These are phyloP conservation scores for Periconia macrospinosa DNA, from an alignment of 2,329 filamentous ascomycete genomes.

Conservation along the genomic window DNA sequence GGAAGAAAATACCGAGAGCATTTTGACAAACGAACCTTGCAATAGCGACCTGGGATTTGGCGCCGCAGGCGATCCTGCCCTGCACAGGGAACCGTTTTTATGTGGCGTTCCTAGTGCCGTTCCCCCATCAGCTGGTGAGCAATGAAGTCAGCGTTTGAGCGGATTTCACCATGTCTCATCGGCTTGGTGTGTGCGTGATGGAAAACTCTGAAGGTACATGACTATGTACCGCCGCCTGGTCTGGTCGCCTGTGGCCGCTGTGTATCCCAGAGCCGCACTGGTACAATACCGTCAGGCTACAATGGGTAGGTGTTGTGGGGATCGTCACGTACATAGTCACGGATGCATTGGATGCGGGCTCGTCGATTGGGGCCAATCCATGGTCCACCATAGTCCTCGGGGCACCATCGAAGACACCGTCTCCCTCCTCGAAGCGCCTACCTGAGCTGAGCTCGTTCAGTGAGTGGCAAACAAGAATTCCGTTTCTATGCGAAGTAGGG, in stretches of 20 bases:
- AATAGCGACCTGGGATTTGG: slow-evolving; percentile 7
- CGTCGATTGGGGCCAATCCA: background rate
- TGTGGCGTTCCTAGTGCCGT: background rate
- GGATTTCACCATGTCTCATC: slow-evolving; percentile 7
- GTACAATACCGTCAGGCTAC: slow-evolving; percentile 25
- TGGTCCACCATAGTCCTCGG: background rate
- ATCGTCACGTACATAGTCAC: slow-evolving; percentile 21
- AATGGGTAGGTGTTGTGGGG: slow-evolving; percentile 1
- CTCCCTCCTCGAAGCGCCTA: slow-evolving; percentile 38
- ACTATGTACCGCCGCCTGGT: slow-evolving; percentile 5
- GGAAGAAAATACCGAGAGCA: background rate
- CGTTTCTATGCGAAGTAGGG: too few species aligned
- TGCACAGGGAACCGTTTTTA: background rate
- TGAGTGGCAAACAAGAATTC: too few species aligned
- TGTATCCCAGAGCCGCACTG: slow-evolving; percentile 32
- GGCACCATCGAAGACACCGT: background rate
- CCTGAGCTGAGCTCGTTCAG: background rate
- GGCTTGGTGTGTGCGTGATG: slow-evolving; percentile 15
- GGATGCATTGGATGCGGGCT: too few species aligned
- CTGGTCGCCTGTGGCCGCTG: slow-evolving; percentile 11
- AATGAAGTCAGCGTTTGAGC: slow-evolving; percentile 8
- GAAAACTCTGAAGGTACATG: slow-evolving; percentile 27
- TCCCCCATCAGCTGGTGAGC: slow-evolving; percentile 8
- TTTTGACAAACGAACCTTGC: background rate
- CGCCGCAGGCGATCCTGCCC: slow-evolving; percentile 21